Conservation (phyloP, 2,329 filamentous ascomycete species). For the Monosporascus cannonballus region DNA sequence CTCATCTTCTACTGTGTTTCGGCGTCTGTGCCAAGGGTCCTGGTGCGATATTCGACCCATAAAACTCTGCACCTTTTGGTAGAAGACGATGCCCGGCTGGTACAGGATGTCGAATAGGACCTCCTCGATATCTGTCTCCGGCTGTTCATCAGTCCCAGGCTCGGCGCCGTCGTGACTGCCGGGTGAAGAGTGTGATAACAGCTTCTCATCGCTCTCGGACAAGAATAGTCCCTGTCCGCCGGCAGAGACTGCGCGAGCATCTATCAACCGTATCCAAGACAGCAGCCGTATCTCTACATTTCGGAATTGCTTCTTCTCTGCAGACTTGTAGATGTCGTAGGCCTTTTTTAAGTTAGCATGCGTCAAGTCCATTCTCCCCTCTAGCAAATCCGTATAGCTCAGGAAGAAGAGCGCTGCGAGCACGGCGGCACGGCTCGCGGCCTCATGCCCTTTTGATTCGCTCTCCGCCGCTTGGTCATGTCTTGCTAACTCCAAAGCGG, state of each 20-base stretch:
- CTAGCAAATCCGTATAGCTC: constrained; percentile 45
- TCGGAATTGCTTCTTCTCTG: constrained; percentile 30
- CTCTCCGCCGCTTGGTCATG: constrained; percentile 20
- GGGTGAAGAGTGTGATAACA: constrained; percentile 39
- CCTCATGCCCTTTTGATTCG: background rate
- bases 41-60: constrained; percentile 52
- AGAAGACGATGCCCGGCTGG: constrained; percentile 50
- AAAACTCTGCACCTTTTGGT: constrained; percentile 51
- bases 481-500: constrained; percentile 27
- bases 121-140: constrained; percentile 38
- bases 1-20: constrained; percentile 51
- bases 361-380: constrained; percentile 36
- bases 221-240: constrained; percentile 51
- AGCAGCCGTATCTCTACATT: constrained; percentile 41
- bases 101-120: constrained; percentile 49
- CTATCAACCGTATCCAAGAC: constrained; percentile 49
- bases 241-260: constrained; percentile 48
- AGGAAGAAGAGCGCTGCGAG: constrained; percentile 48
- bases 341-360: constrained; percentile 44
- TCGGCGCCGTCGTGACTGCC: constrained; percentile 29
- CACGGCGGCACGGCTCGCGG: constrained; percentile 21
- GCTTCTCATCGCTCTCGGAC: constrained; percentile 38
- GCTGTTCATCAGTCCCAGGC: constrained; percentile 11
- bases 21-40: constrained; percentile 48
- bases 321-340: constrained; percentile 39